Conservation (phyloP, 139 green algal genomes). For the Haematococcus lacustris region DNA sequence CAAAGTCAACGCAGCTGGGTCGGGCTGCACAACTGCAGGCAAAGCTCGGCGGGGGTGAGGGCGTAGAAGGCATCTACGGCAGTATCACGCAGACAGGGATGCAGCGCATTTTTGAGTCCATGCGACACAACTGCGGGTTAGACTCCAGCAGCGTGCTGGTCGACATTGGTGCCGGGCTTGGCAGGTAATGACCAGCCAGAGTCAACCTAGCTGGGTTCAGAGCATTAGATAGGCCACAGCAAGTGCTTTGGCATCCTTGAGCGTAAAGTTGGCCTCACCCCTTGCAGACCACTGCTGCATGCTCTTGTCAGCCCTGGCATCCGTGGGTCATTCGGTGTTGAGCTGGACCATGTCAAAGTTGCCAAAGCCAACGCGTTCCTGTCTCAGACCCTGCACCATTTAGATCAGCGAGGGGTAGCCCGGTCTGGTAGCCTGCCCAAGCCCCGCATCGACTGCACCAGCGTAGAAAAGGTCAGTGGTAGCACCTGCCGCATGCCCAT, state of each 20-base stretch:
- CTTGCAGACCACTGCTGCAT: conserved; percentile 20
- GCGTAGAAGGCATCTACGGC: conserved; percentile 86
- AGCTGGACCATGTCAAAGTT: conserved; percentile 21
- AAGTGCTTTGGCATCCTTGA: too few species aligned
- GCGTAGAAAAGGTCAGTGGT: neutral
- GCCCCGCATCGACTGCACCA: neutral
- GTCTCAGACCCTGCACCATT: neutral
- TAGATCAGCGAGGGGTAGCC: neutral
- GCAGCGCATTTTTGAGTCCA: conserved; percentile 57
- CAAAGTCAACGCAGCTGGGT: neutral
- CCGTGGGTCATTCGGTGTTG: conserved; percentile 12
- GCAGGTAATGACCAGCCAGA: conserved; percentile 62
- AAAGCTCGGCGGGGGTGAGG: conserved; percentile 81
- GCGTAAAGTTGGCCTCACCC: too few species aligned
- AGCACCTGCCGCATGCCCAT: too few species aligned
- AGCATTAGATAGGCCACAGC: too few species aligned
- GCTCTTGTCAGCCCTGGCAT: conserved; percentile 7
- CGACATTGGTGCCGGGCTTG: conserved; percentile 83
- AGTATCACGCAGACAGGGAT: conserved; percentile 70
- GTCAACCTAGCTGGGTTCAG: too few species aligned
- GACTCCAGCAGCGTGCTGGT: conserved; percentile 52
- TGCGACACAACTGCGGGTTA: conserved; percentile 59
- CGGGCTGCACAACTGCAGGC: conserved; percentile 41
- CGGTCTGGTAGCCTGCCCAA: too few species aligned
- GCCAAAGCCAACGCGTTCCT: conserved; percentile 2